A percentile compares a stretch with the other conserved stretches of the same genome.
Evolutionary conservation across 306 rosid genomes (phyloP).

Genomic region (Prunus dulcis): DNA sequence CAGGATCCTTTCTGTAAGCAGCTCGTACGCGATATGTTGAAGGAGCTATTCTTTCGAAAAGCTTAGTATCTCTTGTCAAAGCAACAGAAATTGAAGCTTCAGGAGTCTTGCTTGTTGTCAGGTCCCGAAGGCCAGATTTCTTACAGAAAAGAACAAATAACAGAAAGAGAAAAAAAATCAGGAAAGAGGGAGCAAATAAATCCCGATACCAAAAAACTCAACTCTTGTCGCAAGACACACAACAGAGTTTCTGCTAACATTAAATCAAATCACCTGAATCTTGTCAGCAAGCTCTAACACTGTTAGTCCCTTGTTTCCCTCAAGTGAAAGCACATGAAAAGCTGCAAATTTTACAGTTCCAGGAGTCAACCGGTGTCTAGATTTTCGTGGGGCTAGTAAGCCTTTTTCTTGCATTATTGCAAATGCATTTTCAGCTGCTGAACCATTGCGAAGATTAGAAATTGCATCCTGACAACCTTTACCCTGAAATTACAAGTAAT

Average conservation of each 20-base stretch:
- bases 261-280: slow-evolving; percentile 67
- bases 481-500: slow-evolving; percentile 46
- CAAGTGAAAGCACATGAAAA: slow-evolving; percentile 93
- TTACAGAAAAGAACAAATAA: slow-evolving; percentile 24
- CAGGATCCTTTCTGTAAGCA: slow-evolving; percentile 89
- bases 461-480: slow-evolving; percentile 72
- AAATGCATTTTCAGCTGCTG: slow-evolving; percentile 98
- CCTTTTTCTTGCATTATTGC: slow-evolving; percentile 94
- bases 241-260: neutral
- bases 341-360: slow-evolving; percentile 99
- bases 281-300: slow-evolving; percentile 96
- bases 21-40: slow-evolving; percentile 93
- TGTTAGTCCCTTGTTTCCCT: slow-evolving; percentile 87
- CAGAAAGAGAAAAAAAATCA: slow-evolving; percentile 2
- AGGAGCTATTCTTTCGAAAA: slow-evolving; percentile 98
- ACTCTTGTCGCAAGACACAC: neutral
- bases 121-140: slow-evolving; percentile 99
- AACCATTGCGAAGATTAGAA: slow-evolving; percentile 90
- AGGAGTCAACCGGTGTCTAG: slow-evolving; percentile 96
- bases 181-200: neutral
- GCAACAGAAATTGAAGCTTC: slow-evolving; percentile 99
- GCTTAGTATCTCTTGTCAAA: slow-evolving; percentile 95
- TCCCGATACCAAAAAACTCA: neutral
- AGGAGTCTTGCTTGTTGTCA: slow-evolving; percentile 95
- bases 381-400: slow-evolving; percentile 78